A percentile compares a stretch with the other conserved stretches of the same genome.
Evolutionary conservation across 2,329 filamentous ascomycete species (phyloP).

Genomic region (Xylariaceae sp.): DNA sequence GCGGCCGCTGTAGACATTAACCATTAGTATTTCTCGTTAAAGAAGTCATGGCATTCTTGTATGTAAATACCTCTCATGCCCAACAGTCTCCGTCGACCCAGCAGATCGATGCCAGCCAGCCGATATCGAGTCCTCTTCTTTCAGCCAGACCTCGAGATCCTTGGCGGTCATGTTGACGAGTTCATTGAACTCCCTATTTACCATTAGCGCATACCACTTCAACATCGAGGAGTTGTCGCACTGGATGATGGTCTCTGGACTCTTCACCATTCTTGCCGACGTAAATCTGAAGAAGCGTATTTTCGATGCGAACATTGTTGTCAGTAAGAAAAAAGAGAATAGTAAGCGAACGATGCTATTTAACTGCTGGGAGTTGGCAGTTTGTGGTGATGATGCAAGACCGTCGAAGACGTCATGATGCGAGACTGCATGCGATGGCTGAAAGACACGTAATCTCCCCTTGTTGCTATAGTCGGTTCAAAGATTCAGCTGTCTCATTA

Average conservation of each 20-base stretch:
- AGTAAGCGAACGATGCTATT: no score
- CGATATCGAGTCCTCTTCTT: conserved; percentile 43
- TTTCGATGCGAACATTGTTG: neutral
- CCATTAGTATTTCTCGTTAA: no score
- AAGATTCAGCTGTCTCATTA: neutral
- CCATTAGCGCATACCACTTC: no score
- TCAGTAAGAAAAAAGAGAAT: no score
- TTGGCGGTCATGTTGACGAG: conserved; percentile 54
- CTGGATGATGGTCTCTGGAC: conserved; percentile 25
- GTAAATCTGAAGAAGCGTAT: neutral
- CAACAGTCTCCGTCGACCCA: conserved; percentile 51
- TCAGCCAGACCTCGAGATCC: conserved; percentile 52
- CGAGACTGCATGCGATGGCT: neutral
- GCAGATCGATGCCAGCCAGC: conserved; percentile 51
- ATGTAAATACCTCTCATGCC: conserved; percentile 47
- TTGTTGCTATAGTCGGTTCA: no score
- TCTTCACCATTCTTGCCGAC: conserved; percentile 26
- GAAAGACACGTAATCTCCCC: neutral
- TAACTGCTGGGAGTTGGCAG: neutral
- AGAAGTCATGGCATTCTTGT: no score
- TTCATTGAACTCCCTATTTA: conserved; percentile 51
- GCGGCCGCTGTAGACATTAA: no score
- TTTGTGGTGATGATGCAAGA: neutral
- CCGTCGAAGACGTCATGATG: neutral
- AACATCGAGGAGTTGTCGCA: no score